Evolutionary conservation across 257 asterid species (phyloP), one percentile per base, ranked within the genome.

Genomic region (Forsythia suspensa): DNA sequence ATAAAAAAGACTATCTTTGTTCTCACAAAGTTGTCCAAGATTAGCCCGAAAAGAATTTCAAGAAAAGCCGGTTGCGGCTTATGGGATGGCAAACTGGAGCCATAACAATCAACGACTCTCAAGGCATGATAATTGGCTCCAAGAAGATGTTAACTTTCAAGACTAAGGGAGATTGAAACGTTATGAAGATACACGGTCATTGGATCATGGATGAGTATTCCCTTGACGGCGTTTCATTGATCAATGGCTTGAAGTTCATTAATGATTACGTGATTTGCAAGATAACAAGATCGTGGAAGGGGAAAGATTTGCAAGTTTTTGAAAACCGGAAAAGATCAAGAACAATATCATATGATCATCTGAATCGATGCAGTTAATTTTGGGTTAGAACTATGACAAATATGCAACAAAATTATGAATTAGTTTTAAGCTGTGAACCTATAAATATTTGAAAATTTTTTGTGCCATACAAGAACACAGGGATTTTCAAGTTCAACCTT

Each of bases 131-230:
- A 3, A 73, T 73, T 13, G 77, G 70, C 3, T 37, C 36, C 2
- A 36, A 41, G 8, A 43, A 16, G 38, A 71, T 44, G 75, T 24
- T 24, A 24, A 24, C 24, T 24, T 71, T 52, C 63, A 3, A 52
- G 63, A 16, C 63, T 24, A 24, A 52, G 15, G 20, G 63, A 52
- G 63, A 52, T 52, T 52, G 2, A 4, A 36, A 36, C 1, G 6
- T n/a, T 43, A 43, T 3, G 59, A 43, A 71, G 8, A 44, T 9
- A 13, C 24, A 18, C 2, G 0, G 15, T 71, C 75, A 71, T 8
- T 71, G 75, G 75, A 44, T 71, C 24, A 43, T 71, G 75, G 40
- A 71, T 11, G 75, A 71, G 37, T 44, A 71, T 8, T 11, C 63
- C 4, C 18, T 71, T 2, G 63, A 43, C 0, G 63, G 75, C 2